Evolutionary conservation across 163 green algal species (phyloP), one percentile per base, ranked within the genome.

Genomic region (Scenedesmus sp.): DNA sequence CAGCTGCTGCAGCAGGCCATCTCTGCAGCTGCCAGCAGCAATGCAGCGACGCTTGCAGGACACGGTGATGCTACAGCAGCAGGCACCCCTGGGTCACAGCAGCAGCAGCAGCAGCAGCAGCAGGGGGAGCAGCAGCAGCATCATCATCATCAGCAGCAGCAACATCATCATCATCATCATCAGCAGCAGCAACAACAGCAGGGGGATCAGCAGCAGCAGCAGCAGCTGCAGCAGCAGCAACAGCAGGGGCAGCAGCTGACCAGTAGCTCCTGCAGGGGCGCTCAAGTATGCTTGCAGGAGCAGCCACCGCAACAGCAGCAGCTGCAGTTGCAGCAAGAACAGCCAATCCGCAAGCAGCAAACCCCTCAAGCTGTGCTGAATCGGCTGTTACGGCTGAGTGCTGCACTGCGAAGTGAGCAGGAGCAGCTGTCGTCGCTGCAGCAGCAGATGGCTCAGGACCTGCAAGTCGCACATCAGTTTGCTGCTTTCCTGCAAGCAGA

Each of bases 1-100:
- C 82, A 87, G 82, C 49, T 78, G 82, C 82, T 78, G 82, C 22
- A 87, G 37, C 80, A 83, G 18, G 40, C 78, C 35, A 76, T 76
- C 6, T 40, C 65, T 76, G 72, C 72, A n/a, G 72, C 12, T 16
- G 2, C 37, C 35, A n/a, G 72, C 40, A 83, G 42, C 40, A 61
- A 53, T 18, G 33, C 73, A 83, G 70, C 13, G 1, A 26, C 33
- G 33, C 33, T 43, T 44, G 12, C n/a, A 30, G 70, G 9, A 42
- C 70, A 44, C 18, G 70, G 20, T 5, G 33, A n/a, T 44, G 16
- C 72, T 61, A 16, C 40, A 83, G 24, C 40, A 53, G 37, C 81
- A 70, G 13, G 42, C 20, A 7, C n/a, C 16, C 26, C n/a, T 30
- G 46, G 4, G 7, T 6, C 49, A 76, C 65, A 86, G 81, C 44